Conservation (phyloP, 352 stramenopile genomes). For the Globisporangium canariense region DNA sequence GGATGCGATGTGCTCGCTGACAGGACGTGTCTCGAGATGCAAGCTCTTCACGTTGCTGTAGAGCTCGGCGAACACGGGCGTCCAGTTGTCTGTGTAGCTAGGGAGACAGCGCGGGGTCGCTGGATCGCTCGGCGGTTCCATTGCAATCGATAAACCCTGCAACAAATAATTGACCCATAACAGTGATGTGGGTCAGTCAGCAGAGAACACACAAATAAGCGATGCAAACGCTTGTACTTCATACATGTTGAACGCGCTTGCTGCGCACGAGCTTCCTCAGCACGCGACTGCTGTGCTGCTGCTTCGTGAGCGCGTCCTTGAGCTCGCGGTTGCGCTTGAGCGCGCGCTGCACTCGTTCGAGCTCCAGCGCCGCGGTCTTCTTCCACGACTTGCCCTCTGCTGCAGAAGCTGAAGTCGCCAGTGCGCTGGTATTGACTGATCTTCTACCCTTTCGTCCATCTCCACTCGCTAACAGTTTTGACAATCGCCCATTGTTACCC, state of each 20-base stretch:
- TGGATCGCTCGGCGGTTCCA: not conserved
- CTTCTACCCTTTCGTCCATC: not conserved
- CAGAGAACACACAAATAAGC: not conserved
- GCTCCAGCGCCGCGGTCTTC: not conserved
- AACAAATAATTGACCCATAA: not conserved
- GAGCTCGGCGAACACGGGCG: conserved; percentile 1
- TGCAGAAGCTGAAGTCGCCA: not conserved
- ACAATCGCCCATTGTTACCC: not conserved
- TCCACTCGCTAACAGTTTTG: not conserved
- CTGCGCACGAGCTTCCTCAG: not conserved
- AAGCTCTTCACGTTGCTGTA: conserved; percentile 1
- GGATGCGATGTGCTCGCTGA: not conserved
- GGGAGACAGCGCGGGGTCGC: not conserved
- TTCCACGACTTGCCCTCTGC: not conserved
- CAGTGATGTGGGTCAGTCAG: not conserved
- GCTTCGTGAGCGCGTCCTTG: not conserved
- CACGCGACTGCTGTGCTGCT: not conserved
- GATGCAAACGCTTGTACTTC: not conserved
- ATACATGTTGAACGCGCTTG: not conserved
- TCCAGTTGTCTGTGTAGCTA: not conserved
- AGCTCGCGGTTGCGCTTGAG: conserved; percentile 3
- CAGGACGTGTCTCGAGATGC: not conserved
- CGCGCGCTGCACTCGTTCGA: not conserved
- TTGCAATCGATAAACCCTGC: not conserved
- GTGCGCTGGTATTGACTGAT: not conserved